phyloP scores from a whole-genome alignment of 441 rosid genomes.

The Cnidoscolus chayamansa region DNA sequence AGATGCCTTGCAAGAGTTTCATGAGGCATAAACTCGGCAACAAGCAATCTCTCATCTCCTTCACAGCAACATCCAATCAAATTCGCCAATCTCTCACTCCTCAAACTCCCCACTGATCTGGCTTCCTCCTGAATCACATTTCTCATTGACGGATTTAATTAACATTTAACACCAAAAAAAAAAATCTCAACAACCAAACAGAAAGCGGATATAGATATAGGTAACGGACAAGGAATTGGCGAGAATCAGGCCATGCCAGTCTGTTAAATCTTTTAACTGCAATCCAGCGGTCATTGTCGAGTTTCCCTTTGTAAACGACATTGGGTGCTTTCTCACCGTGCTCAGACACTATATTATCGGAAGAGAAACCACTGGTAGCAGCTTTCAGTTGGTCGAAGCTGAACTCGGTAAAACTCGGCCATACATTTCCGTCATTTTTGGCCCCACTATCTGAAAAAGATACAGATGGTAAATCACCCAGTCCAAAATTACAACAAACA shows the following conservation, averaged over 20 bases:
- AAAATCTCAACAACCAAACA: constrained; percentile 2
- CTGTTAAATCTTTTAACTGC: constrained; percentile 85
- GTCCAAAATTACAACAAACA: constrained; percentile 21
- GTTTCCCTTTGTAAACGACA: constrained; percentile 77
- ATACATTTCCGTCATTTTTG: constrained; percentile 30
- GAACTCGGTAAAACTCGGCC: constrained; percentile 65
- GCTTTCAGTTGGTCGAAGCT: constrained; percentile 69
- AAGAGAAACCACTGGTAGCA: constrained; percentile 71
- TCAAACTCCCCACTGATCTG: constrained; percentile 74
- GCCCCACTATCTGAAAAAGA: constrained; percentile 49
- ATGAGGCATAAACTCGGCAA: constrained; percentile 88
- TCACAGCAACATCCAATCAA: constrained; percentile 87
- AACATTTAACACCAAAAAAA: constrained; percentile 13
- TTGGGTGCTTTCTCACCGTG: constrained; percentile 96
- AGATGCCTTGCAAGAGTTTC: constrained; percentile 92
- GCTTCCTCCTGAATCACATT: constrained; percentile 67
- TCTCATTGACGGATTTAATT: constrained; percentile 5
- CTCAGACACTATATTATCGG: constrained; percentile 85
- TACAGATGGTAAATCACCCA: not conserved
- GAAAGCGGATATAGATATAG: not conserved
- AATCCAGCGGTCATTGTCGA: constrained; percentile 59
- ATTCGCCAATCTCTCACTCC: constrained; percentile 74
- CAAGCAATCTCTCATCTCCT: constrained; percentile 86
- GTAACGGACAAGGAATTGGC: constrained; percentile 71
- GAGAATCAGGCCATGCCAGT: constrained; percentile 89